phyloP scores from a whole-genome alignment of 306 rosid species.

The Cicer arietinum region DNA sequence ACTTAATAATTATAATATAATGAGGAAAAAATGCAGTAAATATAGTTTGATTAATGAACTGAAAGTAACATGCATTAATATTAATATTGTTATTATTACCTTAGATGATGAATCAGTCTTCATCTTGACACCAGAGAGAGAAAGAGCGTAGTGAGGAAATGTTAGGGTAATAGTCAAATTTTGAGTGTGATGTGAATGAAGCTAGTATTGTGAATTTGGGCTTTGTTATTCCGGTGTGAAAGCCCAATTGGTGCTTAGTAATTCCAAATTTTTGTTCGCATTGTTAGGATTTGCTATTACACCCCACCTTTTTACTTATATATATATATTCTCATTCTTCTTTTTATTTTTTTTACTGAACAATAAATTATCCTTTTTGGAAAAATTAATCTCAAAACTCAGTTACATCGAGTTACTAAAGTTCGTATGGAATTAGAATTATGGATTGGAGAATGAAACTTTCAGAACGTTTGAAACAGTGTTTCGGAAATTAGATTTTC shows the following conservation, averaged over 20 bases:
- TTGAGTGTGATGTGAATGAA: not conserved
- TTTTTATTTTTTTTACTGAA: too few relatives aligned
- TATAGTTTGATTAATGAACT: not conserved
- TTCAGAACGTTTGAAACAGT: too few relatives aligned
- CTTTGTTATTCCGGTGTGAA: not conserved
- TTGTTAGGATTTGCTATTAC: not conserved
- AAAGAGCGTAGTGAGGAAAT: not conserved
- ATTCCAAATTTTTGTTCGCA: not conserved
- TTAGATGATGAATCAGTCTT: constrained; percentile 18
- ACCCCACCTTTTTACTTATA: not conserved
- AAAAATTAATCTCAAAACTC: too few relatives aligned
- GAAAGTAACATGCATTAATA: not conserved
- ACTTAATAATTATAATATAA: not conserved
- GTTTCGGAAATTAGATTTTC: too few relatives aligned
- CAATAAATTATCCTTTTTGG: too few relatives aligned
- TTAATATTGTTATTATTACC: not conserved
- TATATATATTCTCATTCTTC: not conserved
- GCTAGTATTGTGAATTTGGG: not conserved
- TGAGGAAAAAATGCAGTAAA: not conserved
- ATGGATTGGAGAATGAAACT: too few relatives aligned
- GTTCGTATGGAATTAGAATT: too few relatives aligned
- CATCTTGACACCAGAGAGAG: constrained; percentile 7
- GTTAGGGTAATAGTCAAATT: not conserved
- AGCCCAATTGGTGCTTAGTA: not conserved
- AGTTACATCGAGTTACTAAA: too few relatives aligned